A percentile compares a stretch with the other conserved stretches of the same genome.
Conservation (phyloP, 345 rosid species). For the Linum lewisii region DNA sequence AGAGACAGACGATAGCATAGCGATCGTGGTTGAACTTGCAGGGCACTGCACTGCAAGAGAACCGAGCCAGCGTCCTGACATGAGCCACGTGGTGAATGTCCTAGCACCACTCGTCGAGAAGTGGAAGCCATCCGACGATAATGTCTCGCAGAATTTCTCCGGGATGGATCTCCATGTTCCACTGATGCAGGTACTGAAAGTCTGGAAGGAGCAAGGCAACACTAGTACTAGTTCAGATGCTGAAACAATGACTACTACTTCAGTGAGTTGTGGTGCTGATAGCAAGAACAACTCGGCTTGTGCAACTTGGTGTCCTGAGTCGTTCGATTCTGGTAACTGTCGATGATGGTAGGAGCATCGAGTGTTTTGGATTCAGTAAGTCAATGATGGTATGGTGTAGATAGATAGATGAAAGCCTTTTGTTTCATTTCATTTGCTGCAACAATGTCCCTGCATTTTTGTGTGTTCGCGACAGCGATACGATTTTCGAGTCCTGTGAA, state of each 20-base stretch:
- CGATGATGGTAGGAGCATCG: not conserved
- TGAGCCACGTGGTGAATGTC: conserved; percentile 38
- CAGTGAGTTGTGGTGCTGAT: not conserved
- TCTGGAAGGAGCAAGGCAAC: conserved; percentile 35
- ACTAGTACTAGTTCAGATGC: not conserved
- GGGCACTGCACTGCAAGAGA: conserved; percentile 46
- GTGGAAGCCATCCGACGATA: conserved; percentile 32
- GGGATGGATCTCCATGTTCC: conserved; percentile 34
- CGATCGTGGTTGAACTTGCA: conserved; percentile 32
- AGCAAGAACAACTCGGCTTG: not conserved
- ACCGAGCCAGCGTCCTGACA: conserved; percentile 42
- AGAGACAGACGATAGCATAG: conserved; percentile 29
- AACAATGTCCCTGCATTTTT: too few species aligned
- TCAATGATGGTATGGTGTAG: not conserved
- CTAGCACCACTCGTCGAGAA: conserved; percentile 34
- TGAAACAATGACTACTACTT: not conserved
- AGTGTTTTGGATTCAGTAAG: too few species aligned
- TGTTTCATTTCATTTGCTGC: too few species aligned
- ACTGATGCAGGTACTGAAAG: conserved; percentile 36
- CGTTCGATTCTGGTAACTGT: not conserved
- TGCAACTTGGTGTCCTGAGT: not conserved
- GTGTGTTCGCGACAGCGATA: too few species aligned
- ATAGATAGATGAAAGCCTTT: too few species aligned
- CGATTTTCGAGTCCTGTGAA: too few species aligned
- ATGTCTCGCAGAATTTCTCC: conserved; percentile 15